Percentiles rank a stretch among this genome's conserved stretches.
phyloP scores from a whole-genome alignment of 2,329 filamentous ascomycete species.

The Plenodomus lindquistii region DNA sequence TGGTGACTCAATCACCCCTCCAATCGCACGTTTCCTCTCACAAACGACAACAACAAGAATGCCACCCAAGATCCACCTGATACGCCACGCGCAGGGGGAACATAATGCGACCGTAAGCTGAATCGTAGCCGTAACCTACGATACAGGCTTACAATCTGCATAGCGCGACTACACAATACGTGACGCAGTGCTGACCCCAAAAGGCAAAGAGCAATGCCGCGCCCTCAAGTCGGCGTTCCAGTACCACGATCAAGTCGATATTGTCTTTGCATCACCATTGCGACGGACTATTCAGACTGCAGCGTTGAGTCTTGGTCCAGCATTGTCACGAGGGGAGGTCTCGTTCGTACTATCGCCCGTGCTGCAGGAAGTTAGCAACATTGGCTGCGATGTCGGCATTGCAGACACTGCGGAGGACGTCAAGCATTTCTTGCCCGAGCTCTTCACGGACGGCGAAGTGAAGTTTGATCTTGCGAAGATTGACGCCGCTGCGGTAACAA shows the following conservation, averaged over 20 bases:
- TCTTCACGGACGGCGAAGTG: constrained; percentile 61
- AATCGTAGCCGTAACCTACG: neutral
- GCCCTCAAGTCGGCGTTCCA: constrained; percentile 67
- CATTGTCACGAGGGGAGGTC: constrained; percentile 36
- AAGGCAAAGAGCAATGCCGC: constrained; percentile 76
- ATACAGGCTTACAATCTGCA: constrained; percentile 24
- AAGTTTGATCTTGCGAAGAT: constrained; percentile 54
- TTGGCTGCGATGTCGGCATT: constrained; percentile 75
- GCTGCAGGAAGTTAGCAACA: constrained; percentile 75
- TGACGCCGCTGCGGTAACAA: constrained; percentile 64
- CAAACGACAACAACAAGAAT: constrained; percentile 11
- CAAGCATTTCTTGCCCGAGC: constrained; percentile 21
- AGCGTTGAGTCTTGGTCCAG: constrained; percentile 67
- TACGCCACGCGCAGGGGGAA: constrained; percentile 74
- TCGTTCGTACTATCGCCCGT: constrained; percentile 69
- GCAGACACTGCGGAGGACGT: constrained; percentile 53
- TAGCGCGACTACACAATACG: constrained; percentile 69
- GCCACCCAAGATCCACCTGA: constrained; percentile 49
- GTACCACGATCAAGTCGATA: constrained; percentile 60
- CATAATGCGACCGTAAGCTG: constrained; percentile 64
- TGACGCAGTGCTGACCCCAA: constrained; percentile 78
- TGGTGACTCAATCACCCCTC: neutral
- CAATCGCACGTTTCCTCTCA: neutral
- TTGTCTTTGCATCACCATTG: constrained; percentile 78
- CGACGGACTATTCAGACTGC: constrained; percentile 81